Evolutionary conservation across 805 yeast genomes (phyloP), one percentile per base, ranked within the genome.

Genomic region (Saccharomycopsis amapae): DNA sequence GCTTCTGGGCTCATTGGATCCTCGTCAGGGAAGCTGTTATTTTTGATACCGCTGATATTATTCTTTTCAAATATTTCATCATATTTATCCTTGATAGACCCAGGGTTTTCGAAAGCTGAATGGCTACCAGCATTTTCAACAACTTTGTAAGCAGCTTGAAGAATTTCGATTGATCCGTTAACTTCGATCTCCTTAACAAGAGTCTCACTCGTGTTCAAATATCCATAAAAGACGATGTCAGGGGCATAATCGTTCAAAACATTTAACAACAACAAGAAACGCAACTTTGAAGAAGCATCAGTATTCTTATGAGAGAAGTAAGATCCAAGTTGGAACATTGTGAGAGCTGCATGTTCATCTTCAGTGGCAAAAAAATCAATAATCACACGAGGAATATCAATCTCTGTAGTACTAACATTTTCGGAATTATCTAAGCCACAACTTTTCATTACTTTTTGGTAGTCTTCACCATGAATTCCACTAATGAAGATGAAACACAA

Each of bases 161-260:
- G 37, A n/a, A 45, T 30, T 5, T 44, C 46, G 17, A 38, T 9
- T 3, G 49, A 31, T 12, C 46, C 53, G 5, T 48, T 37, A n/a
- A 32, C 33, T 19, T 46, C 50, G 23, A 49, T 40, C n/a, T 42
- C 50, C 13, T 39, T 25, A 7, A 43, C 41, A 25, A 49, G 40
- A 2, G 36, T 18, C 12, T 39, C 44, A 12, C 36, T 34, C 10
- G 39, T 33, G 6, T 36, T 38, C 30, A 40, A 28, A 23, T 46
- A 49, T 18, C 38, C 47, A 19, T 38, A 46, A 7, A 49, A 26
- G 6, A 28, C 41, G 12, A 49, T 35, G 18, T 49, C 53, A n/a
- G 48, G 45, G 20, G 40, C 26, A 24, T 7, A 10, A 3, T 37
- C 48, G n/a, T 25, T 25, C 34, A 49, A 40, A 13, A 25, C 15